phyloP scores from a whole-genome alignment of 768 basidiomycete species.

The Podaxis pistillaris region DNA sequence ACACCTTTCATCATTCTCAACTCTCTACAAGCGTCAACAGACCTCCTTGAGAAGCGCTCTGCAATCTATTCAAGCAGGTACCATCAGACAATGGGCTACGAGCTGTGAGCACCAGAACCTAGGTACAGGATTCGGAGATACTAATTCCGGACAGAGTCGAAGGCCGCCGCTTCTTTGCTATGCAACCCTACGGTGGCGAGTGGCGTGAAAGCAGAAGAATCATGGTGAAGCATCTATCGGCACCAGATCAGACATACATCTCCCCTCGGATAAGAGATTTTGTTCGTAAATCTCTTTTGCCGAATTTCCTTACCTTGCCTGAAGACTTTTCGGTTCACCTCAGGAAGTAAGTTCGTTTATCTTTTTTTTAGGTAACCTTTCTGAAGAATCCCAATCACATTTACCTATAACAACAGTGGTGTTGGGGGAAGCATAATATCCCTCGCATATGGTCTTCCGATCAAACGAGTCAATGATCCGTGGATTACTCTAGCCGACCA shows the following conservation, averaged over 20 bases:
- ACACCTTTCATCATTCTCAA: constrained; percentile 22
- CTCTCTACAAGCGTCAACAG: constrained; percentile 19
- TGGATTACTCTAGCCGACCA: constrained; percentile 27
- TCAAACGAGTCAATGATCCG: constrained; percentile 24
- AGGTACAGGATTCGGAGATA: neutral
- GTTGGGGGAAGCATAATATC: constrained; percentile 14
- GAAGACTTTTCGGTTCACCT: constrained; percentile 4
- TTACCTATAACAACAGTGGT: neutral
- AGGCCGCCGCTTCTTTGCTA: neutral
- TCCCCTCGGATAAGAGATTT: neutral
- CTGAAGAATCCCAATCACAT: too few species aligned
- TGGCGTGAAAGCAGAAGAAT: constrained; percentile 11
- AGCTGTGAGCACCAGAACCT: neutral
- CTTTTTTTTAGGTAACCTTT: neutral
- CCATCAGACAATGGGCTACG: constrained; percentile 5
- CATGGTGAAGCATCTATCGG: constrained; percentile 1
- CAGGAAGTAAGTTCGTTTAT: constrained; percentile 5
- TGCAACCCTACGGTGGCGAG: constrained; percentile 8
- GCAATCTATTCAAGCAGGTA: constrained; percentile 17
- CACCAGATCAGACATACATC: constrained; percentile 1
- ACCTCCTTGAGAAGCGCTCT: constrained; percentile 23
- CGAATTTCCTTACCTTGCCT: constrained; percentile 5
- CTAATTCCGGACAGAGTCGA: neutral
- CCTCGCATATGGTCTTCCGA: constrained; percentile 11
- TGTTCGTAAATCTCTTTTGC: neutral